These are phyloP conservation scores for Saccharomycopsis schoenii DNA, from an alignment of 805 yeast genomes.

Conservation along the genomic window DNA sequence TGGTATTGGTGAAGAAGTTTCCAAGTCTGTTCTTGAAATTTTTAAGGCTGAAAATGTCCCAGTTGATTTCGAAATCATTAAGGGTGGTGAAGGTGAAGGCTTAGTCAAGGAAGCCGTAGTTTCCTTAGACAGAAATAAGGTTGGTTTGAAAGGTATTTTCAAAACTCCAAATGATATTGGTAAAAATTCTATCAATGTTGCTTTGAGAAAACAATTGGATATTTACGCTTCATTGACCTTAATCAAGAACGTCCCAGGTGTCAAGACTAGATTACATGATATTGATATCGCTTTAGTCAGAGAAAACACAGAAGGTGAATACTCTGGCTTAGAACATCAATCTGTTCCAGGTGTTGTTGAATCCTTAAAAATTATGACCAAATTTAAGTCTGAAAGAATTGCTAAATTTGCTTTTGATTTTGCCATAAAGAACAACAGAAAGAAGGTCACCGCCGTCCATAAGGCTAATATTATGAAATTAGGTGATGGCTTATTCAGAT, in stretches of 20 bases:
- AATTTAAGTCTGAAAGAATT: constrained; percentile 90
- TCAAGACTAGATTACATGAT: constrained; percentile 76
- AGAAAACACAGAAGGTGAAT: constrained; percentile 99
- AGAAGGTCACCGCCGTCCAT: constrained; percentile 92
- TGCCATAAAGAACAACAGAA: constrained; percentile 86
- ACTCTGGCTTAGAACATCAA: constrained; percentile 96
- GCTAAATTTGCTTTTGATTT: constrained; percentile 96
- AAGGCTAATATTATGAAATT: constrained; percentile 98
- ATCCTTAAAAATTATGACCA: constrained; percentile 89
- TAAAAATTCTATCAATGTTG: constrained; percentile 85
- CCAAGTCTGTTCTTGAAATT: constrained; percentile 85
- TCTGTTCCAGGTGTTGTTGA: constrained; percentile 97
- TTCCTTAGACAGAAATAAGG: constrained; percentile 88
- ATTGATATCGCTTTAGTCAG: constrained; percentile 92
- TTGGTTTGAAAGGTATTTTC: constrained; percentile 93
- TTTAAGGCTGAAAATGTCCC: constrained; percentile 85
- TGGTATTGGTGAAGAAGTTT: constrained; percentile 94
- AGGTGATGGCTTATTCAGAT: constrained; percentile 96
- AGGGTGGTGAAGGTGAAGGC: constrained; percentile 47
- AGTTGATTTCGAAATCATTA: constrained; percentile 83
- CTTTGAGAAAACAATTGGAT: constrained; percentile 91
- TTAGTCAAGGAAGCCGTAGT: constrained; percentile 78
- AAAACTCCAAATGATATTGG: constrained; percentile 55
- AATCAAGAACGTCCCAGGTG: constrained; percentile 91
- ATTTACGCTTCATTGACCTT: constrained; percentile 92